Evolutionary conservation across 2,329 filamentous ascomycete species (phyloP).

Genomic region (Dactylellina sp.): DNA sequence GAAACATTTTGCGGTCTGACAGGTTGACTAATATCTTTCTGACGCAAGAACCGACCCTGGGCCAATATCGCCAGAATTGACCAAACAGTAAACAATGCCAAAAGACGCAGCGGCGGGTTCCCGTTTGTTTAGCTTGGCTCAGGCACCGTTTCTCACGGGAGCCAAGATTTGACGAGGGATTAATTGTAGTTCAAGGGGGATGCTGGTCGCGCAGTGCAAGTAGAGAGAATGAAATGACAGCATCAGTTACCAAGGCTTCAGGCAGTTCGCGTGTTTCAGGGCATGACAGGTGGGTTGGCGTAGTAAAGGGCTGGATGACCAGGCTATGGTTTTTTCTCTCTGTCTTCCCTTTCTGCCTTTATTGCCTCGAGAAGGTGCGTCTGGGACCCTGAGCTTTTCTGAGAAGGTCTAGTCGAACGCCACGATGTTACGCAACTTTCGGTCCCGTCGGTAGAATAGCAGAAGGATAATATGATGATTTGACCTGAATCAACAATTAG

Average conservation of each 20-base stretch:
- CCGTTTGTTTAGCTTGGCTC: conserved; percentile 19
- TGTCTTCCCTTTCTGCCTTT: conserved; percentile 1
- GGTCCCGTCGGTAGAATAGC: conserved; percentile 2
- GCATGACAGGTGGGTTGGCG: conserved; percentile 55
- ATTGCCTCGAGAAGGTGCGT: conserved; percentile 20
- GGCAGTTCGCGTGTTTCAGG: conserved; percentile 55
- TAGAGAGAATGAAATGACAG: conserved; percentile 10
- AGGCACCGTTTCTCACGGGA: conserved; percentile 34
- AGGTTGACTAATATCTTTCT: conserved; percentile 13
- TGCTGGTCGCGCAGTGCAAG: conserved; percentile 12
- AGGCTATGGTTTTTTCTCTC: no score
- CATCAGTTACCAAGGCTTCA: conserved; percentile 49
- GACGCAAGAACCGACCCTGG: conserved; percentile 12
- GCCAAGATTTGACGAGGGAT: conserved; percentile 52
- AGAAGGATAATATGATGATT: no score
- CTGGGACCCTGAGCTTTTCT: conserved; percentile 25
- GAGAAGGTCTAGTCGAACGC: conserved; percentile 54
- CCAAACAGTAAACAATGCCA: conserved; percentile 10
- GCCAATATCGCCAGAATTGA: conserved; percentile 26
- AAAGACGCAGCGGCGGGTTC: not conserved
- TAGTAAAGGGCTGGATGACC: conserved; percentile 22
- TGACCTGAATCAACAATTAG: no score
- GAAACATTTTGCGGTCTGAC: conserved; percentile 2
- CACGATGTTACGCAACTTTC: conserved; percentile 38
- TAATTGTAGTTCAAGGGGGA: conserved; percentile 45